These are phyloP conservation scores for Phaeosphaeria sp. DNA, from an alignment of 2,329 filamentous ascomycete species.

Conservation along the genomic window DNA sequence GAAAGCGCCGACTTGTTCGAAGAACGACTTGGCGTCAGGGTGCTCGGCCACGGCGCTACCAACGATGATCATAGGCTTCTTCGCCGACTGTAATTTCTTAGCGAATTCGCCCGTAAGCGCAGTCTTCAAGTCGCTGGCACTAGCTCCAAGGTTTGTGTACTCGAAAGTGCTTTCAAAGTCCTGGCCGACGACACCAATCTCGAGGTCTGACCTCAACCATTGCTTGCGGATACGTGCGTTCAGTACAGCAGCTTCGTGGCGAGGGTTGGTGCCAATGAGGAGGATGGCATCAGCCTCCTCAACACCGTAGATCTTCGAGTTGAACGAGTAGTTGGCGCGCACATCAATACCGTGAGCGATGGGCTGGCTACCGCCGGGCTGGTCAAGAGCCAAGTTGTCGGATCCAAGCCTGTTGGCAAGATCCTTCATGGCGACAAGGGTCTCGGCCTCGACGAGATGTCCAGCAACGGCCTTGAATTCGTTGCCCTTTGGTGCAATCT, in stretches of 20 bases:
- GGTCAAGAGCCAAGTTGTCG: conserved; percentile 93
- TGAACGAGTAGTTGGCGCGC: conserved; percentile 94
- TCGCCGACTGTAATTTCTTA: conserved; percentile 85
- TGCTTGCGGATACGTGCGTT: conserved; percentile 98
- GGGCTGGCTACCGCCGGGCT: conserved; percentile 80
- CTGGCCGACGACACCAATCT: conserved; percentile 91
- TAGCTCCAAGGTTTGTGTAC: conserved; percentile 85
- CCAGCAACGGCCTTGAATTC: conserved; percentile 97
- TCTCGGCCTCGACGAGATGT: conserved; percentile 89
- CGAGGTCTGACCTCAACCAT: conserved; percentile 92
- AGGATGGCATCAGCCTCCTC: conserved; percentile 93
- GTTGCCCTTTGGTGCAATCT: conserved; percentile 81
- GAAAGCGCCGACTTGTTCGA: conserved; percentile 87
- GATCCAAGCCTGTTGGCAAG: conserved; percentile 95
- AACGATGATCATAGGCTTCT: conserved; percentile 95
- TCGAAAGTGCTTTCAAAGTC: conserved; percentile 94
- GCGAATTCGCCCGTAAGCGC: conserved; percentile 87
- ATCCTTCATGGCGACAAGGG: conserved; percentile 95
- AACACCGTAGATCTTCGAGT: conserved; percentile 91
- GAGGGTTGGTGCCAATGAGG: conserved; percentile 91
- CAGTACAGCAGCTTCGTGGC: conserved; percentile 91
- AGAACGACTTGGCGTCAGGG: conserved; percentile 87
- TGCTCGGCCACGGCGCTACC: conserved; percentile 93
- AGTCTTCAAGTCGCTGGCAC: conserved; percentile 80
- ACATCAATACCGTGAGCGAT: conserved; percentile 92